These are phyloP conservation scores for Erigeron canadensis DNA, from an alignment of 129 eudicot species.

Conservation along the genomic window DNA sequence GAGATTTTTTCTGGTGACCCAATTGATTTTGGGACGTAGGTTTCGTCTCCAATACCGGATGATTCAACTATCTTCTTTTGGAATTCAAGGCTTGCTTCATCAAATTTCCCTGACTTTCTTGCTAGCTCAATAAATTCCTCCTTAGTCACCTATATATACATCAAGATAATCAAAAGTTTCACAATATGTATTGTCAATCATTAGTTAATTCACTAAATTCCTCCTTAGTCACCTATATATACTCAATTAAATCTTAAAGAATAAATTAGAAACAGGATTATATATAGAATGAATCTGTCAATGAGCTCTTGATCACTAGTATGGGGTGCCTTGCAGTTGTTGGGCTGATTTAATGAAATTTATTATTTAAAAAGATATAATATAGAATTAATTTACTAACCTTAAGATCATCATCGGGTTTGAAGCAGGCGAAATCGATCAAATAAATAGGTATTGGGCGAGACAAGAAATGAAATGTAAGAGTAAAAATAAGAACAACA, in stretches of 20 bases:
- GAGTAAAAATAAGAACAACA: constrained; percentile 45
- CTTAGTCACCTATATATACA: constrained; percentile 55
- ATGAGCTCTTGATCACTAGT: too few relatives aligned
- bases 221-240: too few relatives aligned
- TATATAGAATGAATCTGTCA: background rate
- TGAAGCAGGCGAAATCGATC: constrained; percentile 80
- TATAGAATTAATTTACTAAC: constrained; percentile 23
- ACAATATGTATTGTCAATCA: too few relatives aligned
- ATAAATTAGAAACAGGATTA: too few relatives aligned
- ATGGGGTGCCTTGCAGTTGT: too few relatives aligned
- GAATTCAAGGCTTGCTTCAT: constrained; percentile 67
- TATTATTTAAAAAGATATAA: background rate
- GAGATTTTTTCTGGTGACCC: constrained; percentile 45
- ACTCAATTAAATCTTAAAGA: too few relatives aligned
- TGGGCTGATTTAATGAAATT: too few relatives aligned
- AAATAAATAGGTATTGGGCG: constrained; percentile 66
- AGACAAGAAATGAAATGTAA: constrained; percentile 57
- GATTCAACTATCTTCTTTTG: constrained; percentile 62
- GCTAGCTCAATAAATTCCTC: constrained; percentile 75
- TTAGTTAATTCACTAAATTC: too few relatives aligned
- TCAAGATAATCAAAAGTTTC: background rate
- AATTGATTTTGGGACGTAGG: constrained; percentile 72
- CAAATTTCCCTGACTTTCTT: constrained; percentile 69
- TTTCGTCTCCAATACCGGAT: constrained; percentile 89
- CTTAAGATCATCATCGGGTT: constrained; percentile 78